Evolutionary conservation across 78 protist genomes (phyloP).

Genomic region (Corallochytrium limacisporum): DNA sequence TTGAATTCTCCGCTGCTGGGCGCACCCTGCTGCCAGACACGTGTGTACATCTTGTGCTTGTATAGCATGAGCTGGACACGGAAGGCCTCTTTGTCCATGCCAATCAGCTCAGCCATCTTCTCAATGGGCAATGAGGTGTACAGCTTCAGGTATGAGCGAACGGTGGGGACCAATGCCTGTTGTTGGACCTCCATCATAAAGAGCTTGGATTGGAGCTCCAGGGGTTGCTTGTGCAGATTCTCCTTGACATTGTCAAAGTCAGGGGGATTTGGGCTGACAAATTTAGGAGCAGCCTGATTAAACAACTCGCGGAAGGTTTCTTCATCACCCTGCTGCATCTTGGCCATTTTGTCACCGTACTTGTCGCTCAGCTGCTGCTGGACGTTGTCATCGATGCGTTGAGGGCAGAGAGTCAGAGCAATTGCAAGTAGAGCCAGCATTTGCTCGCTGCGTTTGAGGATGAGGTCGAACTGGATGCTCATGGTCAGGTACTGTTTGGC

Average conservation of each 20-base stretch:
- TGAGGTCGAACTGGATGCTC: neutral
- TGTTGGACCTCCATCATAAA: slow-evolving; percentile 45
- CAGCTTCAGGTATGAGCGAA: slow-evolving; percentile 64
- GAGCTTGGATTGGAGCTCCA: slow-evolving; percentile 21
- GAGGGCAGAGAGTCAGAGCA: slow-evolving; percentile 55
- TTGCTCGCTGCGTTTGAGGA: slow-evolving; percentile 66
- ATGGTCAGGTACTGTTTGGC: slow-evolving; percentile 24
- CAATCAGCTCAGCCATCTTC: neutral
- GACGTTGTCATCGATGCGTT: slow-evolving; percentile 56
- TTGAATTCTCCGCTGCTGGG: slow-evolving; percentile 8
- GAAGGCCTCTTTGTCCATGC: neutral
- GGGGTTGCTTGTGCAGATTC: neutral
- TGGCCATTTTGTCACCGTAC: slow-evolving; percentile 43
- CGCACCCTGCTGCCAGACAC: slow-evolving; percentile 26
- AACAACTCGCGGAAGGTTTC: slow-evolving; percentile 39
- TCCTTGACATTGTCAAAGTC: neutral
- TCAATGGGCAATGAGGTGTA: slow-evolving; percentile 53
- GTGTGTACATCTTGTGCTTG: slow-evolving; percentile 56
- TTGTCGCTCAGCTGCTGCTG: slow-evolving; percentile 47
- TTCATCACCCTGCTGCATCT: slow-evolving; percentile 41
- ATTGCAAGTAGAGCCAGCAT: slow-evolving; percentile 68
- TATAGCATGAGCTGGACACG: slow-evolving; percentile 37
- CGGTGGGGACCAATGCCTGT: slow-evolving; percentile 39
- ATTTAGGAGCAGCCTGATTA: slow-evolving; percentile 49
- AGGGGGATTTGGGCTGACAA: slow-evolving; percentile 41